These are phyloP conservation scores for Pseudomonodictys pantanalensis DNA, from an alignment of 495 filamentous ascomycete genomes.

Conservation along the genomic window DNA sequence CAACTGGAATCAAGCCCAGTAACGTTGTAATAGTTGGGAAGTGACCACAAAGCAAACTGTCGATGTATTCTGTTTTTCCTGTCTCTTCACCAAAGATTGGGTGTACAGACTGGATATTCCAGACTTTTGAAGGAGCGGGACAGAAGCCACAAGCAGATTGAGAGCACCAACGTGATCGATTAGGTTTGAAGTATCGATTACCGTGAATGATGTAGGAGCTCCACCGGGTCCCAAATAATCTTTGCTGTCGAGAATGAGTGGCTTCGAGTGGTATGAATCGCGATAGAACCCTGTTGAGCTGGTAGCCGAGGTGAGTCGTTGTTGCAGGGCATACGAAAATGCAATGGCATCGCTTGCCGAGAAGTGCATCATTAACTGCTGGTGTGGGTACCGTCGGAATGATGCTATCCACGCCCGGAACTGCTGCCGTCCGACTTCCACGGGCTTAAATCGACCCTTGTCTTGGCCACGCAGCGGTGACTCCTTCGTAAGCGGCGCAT, in stretches of 20 bases:
- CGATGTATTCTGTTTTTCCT: conserved; percentile 31
- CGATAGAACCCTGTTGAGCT: conserved; percentile 11
- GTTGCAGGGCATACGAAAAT: no score
- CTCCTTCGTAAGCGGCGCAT: conserved; percentile 4
- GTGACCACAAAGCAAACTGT: conserved; percentile 45
- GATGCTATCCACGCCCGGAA: neutral
- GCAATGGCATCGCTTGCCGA: no score
- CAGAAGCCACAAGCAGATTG: conserved; percentile 49
- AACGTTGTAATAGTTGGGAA: conserved; percentile 48
- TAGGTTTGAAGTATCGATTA: conserved; percentile 60
- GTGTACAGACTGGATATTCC: no score
- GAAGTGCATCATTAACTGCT: no score
- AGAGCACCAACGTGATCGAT: conserved; percentile 49
- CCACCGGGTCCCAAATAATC: conserved; percentile 33
- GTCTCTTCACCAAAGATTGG: no score
- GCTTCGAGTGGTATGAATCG: conserved; percentile 9
- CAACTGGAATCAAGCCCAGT: conserved; percentile 48
- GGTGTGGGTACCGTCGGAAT: neutral
- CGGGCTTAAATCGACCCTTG: neutral
- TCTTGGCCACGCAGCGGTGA: neutral
- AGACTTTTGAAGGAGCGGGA: conserved; percentile 44
- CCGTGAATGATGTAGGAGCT: conserved; percentile 50
- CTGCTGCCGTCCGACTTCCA: neutral
- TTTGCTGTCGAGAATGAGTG: conserved; percentile 11
- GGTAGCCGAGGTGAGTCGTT: neutral